phyloP scores from a whole-genome alignment of 768 basidiomycete species.

The Paxillus involutus region DNA sequence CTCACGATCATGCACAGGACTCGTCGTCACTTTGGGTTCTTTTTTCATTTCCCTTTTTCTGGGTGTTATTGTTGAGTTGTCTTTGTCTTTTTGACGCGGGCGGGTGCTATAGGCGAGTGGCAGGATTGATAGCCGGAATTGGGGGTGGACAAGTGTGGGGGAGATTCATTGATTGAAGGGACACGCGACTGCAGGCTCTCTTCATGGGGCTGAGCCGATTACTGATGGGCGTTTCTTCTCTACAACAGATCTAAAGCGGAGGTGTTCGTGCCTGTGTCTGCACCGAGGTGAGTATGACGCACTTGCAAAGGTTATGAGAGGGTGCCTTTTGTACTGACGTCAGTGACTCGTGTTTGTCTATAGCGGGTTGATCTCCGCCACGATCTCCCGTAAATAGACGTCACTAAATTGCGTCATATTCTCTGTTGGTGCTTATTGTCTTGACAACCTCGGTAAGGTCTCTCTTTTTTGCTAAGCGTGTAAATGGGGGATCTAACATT shows the following conservation, averaged over 20 bases:
- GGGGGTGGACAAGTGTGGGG: conserved; percentile 9
- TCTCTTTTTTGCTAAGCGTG: not conserved
- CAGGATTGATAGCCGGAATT: conserved; percentile 16
- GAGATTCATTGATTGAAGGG: conserved; percentile 29
- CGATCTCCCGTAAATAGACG: conserved; percentile 46
- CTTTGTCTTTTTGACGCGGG: conserved; percentile 1
- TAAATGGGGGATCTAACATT: not conserved
- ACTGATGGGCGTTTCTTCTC: conserved; percentile 13
- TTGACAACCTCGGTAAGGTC: conserved; percentile 26
- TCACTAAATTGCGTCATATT: conserved; percentile 29
- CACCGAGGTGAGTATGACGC: conserved; percentile 69
- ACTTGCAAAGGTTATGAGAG: not conserved
- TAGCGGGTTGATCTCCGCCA: conserved; percentile 64
- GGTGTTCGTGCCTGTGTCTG: conserved; percentile 82
- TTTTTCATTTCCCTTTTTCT: not conserved
- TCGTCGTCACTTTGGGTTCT: not conserved
- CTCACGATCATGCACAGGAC: not conserved
- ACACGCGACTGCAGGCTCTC: conserved; percentile 13
- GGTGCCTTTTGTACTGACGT: conserved; percentile 24
- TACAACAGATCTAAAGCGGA: conserved; percentile 66
- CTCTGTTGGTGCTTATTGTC: conserved; percentile 24
- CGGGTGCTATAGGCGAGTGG: conserved; percentile 1
- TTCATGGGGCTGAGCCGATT: not conserved
- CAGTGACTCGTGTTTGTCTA: conserved; percentile 18
- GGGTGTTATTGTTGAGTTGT: not conserved